Base-by-base conservation (phyloP, 2,329 filamentous ascomycete genomes). In the Aspergillus pseudoglaucus region DNA sequence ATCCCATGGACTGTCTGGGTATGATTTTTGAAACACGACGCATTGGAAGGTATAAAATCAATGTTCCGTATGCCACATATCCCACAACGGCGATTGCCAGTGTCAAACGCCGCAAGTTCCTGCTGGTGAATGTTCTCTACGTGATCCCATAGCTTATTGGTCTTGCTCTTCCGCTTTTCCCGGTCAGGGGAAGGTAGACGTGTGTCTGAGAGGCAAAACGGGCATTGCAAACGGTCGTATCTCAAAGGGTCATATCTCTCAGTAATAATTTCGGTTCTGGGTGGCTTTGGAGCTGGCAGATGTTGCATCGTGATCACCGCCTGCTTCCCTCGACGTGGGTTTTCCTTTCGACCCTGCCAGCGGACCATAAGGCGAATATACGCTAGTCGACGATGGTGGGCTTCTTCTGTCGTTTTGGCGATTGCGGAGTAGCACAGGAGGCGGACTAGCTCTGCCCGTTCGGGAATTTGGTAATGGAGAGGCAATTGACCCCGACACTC, bases 131-230 rank as follows among this genome's bases (percentile, higher is more conserved):
- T 38, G 5, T 46, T 55, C 41, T 57, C 53, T 8, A 57, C 41
- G 45, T 57, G 46, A 46, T 55, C 44, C 54, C 46, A 57, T 3
- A 55, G 44, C 25, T 49, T 57, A 41, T 57, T 55, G n/a, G 3
- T 46, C 27, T 52, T 48, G 38, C 35, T 42, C 47, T 53, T 52
- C n/a, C 35, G 33, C 40, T 53, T 55, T 46, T 25, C n/a, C 15
- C 46, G 38, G 20, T 48, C 18, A 38, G 12, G 6, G 7, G 5
- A 42, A 39, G 51, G 47, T 15, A 55, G 39, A 2, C 42, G 10
- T n/a, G 20, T 15, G 37, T 55, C 41, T 12, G 42, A 25, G 5
- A 52, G 42, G 37, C 44, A 57, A 44, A 57, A 57, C 14, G 42
- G 53, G 37, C 47, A 57, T 48, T 55, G 38, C 33, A 49, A 45